A percentile compares a stretch with the other conserved stretches of the same genome.
Evolutionary conservation across 2,329 filamentous ascomycete genomes (phyloP).

Genomic region (Coniochaeta sp.): DNA sequence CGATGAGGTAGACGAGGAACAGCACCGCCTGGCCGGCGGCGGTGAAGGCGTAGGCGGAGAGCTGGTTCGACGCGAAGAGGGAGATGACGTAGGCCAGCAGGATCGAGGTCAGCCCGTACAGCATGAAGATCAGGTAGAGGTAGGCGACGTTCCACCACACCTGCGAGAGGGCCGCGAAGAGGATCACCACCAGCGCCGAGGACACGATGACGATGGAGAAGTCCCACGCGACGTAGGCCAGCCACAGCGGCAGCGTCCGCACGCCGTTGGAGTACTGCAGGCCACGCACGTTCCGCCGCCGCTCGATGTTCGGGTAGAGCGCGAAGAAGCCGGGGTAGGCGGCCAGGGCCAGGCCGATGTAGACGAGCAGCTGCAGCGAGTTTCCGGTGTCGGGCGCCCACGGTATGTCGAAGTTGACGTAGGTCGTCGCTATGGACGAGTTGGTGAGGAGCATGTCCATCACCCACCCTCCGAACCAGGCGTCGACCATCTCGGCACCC

Average conservation of each 20-base stretch:
- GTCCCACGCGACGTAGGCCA: slow-evolving; percentile 76
- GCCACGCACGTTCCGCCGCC: slow-evolving; percentile 69
- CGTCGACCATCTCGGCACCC: slow-evolving; percentile 42
- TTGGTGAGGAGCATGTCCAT: slow-evolving; percentile 61
- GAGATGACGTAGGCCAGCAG: slow-evolving; percentile 76
- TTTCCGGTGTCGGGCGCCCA: slow-evolving; percentile 63
- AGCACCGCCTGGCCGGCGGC: slow-evolving; percentile 68
- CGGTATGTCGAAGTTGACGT: slow-evolving; percentile 67
- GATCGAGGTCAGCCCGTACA: slow-evolving; percentile 74
- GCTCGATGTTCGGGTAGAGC: slow-evolving; percentile 81
- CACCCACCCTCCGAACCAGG: slow-evolving; percentile 58
- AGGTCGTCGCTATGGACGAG: slow-evolving; percentile 63
- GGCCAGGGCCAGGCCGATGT: slow-evolving; percentile 71
- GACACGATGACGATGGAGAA: slow-evolving; percentile 64
- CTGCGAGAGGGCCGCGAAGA: slow-evolving; percentile 58
- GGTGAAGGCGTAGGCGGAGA: slow-evolving; percentile 78
- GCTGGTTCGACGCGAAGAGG: slow-evolving; percentile 68
- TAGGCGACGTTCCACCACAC: slow-evolving; percentile 77
- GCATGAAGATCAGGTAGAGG: slow-evolving; percentile 70
- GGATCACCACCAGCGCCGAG: slow-evolving; percentile 57
- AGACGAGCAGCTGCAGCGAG: slow-evolving; percentile 70
- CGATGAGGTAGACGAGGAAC: slow-evolving; percentile 65
- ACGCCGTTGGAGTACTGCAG: slow-evolving; percentile 92
- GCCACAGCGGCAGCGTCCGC: slow-evolving; percentile 72
- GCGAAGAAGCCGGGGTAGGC: slow-evolving; percentile 82